phyloP scores from a whole-genome alignment of 2,329 filamentous ascomycete species.

The Neofusicoccum sp. region DNA sequence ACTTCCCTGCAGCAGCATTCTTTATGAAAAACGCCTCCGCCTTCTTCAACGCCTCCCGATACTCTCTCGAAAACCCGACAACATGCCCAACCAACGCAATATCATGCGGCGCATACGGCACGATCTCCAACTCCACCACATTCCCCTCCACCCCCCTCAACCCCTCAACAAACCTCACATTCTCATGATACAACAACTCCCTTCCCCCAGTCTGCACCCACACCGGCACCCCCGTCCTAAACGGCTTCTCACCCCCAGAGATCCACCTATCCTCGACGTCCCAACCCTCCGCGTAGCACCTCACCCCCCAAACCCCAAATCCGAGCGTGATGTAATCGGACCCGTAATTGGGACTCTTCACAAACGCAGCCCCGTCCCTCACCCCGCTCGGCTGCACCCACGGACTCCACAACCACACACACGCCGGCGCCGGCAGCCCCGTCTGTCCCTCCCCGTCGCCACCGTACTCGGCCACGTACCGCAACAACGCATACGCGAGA shows the following conservation, averaged over 20 bases:
- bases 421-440: slow-evolving; percentile 38
- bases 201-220: slow-evolving; percentile 45
- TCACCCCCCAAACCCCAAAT: slow-evolving; percentile 49
- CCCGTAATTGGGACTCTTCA: slow-evolving; percentile 35
- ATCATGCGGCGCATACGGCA: slow-evolving; percentile 50
- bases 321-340: slow-evolving; percentile 46
- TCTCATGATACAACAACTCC: slow-evolving; percentile 48
- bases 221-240: slow-evolving; percentile 43
- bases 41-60: slow-evolving; percentile 35
- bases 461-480: slow-evolving; percentile 50
- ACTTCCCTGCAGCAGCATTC: neutral
- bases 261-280: slow-evolving; percentile 39
- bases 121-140: slow-evolving; percentile 41
- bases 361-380: slow-evolving; percentile 29
- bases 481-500: slow-evolving; percentile 47
- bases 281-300: slow-evolving; percentile 32
- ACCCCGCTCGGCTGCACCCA: slow-evolving; percentile 44
- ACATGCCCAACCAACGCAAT: slow-evolving; percentile 45
- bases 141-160: slow-evolving; percentile 45
- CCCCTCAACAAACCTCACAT: slow-evolving; percentile 39
- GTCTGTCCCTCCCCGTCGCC: slow-evolving; percentile 27
- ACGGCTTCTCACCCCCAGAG: slow-evolving; percentile 40
- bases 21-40: slow-evolving; percentile 37
- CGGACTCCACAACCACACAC: slow-evolving; percentile 48
- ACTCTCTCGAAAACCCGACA: slow-evolving; percentile 48